Evolutionary conservation across 2,329 filamentous ascomycete species (phyloP).

Genomic region (Aspergillus puulaauensis): DNA sequence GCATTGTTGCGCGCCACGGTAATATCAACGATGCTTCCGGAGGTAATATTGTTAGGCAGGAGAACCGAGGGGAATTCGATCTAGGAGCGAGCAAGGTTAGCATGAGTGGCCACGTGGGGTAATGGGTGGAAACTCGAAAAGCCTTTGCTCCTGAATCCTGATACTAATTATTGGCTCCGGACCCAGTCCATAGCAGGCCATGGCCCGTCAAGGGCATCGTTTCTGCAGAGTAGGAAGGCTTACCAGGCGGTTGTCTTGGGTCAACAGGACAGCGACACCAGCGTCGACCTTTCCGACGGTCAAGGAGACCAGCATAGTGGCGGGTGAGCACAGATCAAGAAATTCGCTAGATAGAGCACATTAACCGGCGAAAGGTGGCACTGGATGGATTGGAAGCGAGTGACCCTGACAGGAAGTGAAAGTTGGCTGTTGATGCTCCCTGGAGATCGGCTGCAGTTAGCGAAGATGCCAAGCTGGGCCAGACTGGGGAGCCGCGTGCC

Average conservation of each 20-base stretch:
- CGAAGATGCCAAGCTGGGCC: constrained; percentile 25
- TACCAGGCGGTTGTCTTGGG: constrained; percentile 94
- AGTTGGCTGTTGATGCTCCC: constrained; percentile 12
- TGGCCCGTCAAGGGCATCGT: constrained; percentile 2
- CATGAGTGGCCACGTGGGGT: constrained; percentile 12
- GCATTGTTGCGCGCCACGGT: constrained; percentile 82
- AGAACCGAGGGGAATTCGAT: constrained; percentile 99
- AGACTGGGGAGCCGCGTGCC: constrained; percentile 20
- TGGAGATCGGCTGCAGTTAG: constrained; percentile 30
- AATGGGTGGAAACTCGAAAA: neutral
- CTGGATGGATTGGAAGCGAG: neutral
- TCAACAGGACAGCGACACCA: constrained; percentile 93
- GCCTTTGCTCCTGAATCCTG: neutral
- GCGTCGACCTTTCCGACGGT: constrained; percentile 99
- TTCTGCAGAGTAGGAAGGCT: constrained; percentile 32
- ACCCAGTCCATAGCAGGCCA: neutral
- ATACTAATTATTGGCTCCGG: neutral
- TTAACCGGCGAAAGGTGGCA: constrained; percentile 1
- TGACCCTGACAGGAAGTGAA: constrained; percentile 10
- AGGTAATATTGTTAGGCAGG: constrained; percentile 89
- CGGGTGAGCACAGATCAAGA: constrained; percentile 7
- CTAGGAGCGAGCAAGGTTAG: constrained; percentile 48
- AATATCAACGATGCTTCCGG: constrained; percentile 97
- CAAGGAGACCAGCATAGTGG: constrained; percentile 87
- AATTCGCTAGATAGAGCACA: constrained; percentile 1